Percentiles rank a stretch among this genome's conserved stretches.
Evolutionary conservation across 805 yeast genomes (phyloP).

Genomic region (Yamadazyma kitorensis): DNA sequence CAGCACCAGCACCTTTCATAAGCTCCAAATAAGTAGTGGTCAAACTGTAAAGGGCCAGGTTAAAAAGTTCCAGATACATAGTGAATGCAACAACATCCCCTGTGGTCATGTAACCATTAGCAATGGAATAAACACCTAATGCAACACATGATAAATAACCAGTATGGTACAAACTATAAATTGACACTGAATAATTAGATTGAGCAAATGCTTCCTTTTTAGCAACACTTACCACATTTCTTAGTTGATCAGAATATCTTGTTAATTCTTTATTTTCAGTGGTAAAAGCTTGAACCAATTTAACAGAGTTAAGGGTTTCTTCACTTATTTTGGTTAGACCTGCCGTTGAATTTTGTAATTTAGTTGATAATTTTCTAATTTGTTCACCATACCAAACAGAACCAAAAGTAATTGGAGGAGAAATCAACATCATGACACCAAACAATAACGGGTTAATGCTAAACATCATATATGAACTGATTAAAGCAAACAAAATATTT

Average conservation of each 20-base stretch:
- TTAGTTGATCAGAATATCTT: conserved; percentile 36
- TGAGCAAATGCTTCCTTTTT: conserved; percentile 44
- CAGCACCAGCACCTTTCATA: conserved; percentile 49
- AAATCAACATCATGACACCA: conserved; percentile 42
- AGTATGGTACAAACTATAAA: conserved; percentile 40
- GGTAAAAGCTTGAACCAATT: conserved; percentile 42
- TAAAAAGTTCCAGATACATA: conserved; percentile 44
- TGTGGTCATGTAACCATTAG: conserved; percentile 43
- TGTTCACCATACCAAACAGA: conserved; percentile 46
- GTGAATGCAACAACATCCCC: conserved; percentile 48
- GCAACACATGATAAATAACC: conserved; percentile 44
- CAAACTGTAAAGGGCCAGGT: conserved; percentile 42
- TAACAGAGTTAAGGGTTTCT: conserved; percentile 42
- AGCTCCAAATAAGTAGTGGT: conserved; percentile 46
- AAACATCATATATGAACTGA: conserved; percentile 45
- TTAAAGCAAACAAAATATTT: conserved; percentile 39
- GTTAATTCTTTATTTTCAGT: conserved; percentile 41
- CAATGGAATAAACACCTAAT: conserved; percentile 40
- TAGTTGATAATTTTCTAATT: conserved; percentile 38
- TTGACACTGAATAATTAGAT: conserved; percentile 42
- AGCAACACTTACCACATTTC: conserved; percentile 41
- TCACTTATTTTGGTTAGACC: conserved; percentile 43
- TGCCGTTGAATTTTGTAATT: conserved; percentile 43
- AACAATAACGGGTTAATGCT: conserved; percentile 40
- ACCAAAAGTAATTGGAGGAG: conserved; percentile 45